Evolutionary conservation across 441 rosid genomes (phyloP), one percentile per base, ranked within the genome.

Genomic region (Cnidoscolus chayamansa): DNA sequence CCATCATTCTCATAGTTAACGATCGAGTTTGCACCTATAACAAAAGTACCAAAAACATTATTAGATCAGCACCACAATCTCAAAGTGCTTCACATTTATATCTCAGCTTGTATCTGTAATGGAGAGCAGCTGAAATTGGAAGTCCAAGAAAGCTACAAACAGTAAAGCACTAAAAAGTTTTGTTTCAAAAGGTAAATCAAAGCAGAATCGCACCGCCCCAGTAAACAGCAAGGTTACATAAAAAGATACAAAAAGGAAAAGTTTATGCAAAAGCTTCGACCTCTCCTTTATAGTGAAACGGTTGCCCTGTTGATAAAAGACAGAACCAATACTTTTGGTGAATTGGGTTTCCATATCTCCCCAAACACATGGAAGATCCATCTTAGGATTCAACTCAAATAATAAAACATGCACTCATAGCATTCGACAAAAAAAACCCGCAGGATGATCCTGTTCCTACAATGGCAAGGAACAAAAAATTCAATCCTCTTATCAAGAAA

Each of bases 1-100:
- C 57, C 32, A 25, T 50, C 74, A 65, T 68, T 70, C 61, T 77
- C 76, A 55, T 75, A 75, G 48, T 76, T 63, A 37, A 71, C 61
- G 72, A 64, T 12, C 1, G 81, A 70, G 17, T 76, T 78, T 64
- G 81, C 53, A 75, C 81, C 86, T 81, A 69, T 54, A 77, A 10
- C 49, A 65, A 60, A 67, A 55, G 1, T 15, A 67, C 40, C 45
- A 51, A 30, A 30, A 7, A 67, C 48, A 65, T 8, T n/a, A 35
- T 12, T 15, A 58, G 70, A 68, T 45, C 45, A 40, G 45, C 45
- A 40, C 7, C 6, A 35, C 37, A 35, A 4, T 35, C 37, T 35
- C 2, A 35, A 35, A 35, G 2, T 35, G 37, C 37, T 4, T 35
- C 4, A 35, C 37, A 35, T 35, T 35, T 4, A 35, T 35, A 35